Evolutionary conservation across 345 rosid genomes (phyloP).

Genomic region (Citrus inodora): DNA sequence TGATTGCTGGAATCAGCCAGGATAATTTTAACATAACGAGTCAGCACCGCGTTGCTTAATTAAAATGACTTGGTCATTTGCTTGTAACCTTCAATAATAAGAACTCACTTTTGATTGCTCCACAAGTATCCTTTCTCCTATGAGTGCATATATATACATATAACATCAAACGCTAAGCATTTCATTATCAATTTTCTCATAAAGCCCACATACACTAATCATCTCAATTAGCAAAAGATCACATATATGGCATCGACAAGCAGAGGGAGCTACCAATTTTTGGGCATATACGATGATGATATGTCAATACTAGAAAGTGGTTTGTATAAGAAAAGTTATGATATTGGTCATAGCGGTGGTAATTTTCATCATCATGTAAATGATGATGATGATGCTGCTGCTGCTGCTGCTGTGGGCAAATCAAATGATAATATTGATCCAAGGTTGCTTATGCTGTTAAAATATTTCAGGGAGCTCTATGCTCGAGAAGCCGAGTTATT

Average conservation of each 20-base stretch:
- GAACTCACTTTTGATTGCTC: neutral
- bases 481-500: constrained; percentile 31
- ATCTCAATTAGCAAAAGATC: neutral
- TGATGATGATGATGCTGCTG: neutral
- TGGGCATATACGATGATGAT: neutral
- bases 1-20: neutral
- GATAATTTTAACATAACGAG: neutral
- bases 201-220: neutral
- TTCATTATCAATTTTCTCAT: neutral
- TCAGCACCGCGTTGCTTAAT: neutral
- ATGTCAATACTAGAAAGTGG: constrained; percentile 14
- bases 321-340: neutral
- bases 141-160: too few species aligned
- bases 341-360: too few species aligned
- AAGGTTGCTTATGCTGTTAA: constrained; percentile 26
- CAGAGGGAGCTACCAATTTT: neutral
- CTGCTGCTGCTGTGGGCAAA: neutral
- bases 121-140: neutral
- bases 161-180: neutral
- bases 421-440: constrained; percentile 18
- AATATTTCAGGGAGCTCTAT: constrained; percentile 33
- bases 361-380: too few species aligned
- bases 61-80: neutral
- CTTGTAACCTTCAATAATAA: neutral
- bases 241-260: neutral